Percentiles rank a stretch among this genome's conserved stretches.
phyloP scores from a whole-genome alignment of 257 asterid species.

The Petrea volubilis region DNA sequence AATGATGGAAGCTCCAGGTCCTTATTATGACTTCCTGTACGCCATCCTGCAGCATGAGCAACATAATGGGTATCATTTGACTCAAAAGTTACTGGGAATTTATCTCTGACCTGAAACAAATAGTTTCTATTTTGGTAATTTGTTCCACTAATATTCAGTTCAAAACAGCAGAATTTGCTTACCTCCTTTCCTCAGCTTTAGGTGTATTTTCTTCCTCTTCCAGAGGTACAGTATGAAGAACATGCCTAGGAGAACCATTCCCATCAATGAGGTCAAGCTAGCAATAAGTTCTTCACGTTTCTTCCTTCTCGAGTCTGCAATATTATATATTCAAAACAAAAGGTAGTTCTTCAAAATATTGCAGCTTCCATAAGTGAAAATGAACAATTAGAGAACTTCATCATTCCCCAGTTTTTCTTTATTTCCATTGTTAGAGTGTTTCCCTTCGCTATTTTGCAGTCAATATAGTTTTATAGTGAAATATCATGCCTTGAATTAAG shows the following conservation, averaged over 20 bases:
- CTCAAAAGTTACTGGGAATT: neutral
- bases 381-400: too few species aligned
- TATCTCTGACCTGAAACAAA: neutral
- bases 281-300: neutral
- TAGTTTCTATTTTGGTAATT: neutral
- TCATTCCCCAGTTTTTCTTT: too few species aligned
- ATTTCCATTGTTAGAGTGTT: too few species aligned
- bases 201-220: conserved; percentile 9
- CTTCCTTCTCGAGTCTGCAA: conserved; percentile 9
- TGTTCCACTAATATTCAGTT: neutral
- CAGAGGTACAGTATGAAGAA: neutral
- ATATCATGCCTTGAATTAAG: too few species aligned
- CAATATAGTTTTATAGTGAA: too few species aligned
- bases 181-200: conserved; percentile 3
- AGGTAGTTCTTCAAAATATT: too few species aligned
- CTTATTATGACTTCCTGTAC: neutral
- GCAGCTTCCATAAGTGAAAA: too few species aligned
- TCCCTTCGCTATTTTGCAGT: too few species aligned
- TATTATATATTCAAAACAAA: neutral
- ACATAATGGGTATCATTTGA: neutral
- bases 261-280: neutral
- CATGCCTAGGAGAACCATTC: conserved; percentile 10
- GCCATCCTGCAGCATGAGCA: neutral
- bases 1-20: conserved; percentile 30
- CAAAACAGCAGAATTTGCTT: neutral